Conservation (phyloP, 352 stramenopile species). For the Phytophthora hybrid region DNA sequence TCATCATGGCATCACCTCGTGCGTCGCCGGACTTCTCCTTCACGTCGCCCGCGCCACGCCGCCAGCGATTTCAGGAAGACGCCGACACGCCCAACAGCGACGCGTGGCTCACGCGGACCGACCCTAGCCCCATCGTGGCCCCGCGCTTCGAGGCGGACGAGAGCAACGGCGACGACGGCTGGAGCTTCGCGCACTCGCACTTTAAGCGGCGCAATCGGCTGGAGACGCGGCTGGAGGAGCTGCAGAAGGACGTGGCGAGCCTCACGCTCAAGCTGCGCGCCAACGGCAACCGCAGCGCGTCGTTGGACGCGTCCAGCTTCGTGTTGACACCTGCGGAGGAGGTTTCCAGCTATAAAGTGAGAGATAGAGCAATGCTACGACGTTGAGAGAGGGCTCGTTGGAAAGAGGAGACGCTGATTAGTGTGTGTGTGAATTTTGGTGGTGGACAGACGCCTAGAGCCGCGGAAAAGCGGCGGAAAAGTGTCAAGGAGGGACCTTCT, state of each 20-base stretch:
- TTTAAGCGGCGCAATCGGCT: constrained; percentile 65
- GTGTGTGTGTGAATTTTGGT: constrained; percentile 14
- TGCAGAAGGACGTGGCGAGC: constrained; percentile 78
- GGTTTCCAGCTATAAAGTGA: constrained; percentile 17
- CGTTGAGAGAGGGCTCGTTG: not conserved
- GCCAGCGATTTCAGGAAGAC: not conserved
- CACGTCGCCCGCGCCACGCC: constrained; percentile 33
- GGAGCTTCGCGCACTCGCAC: constrained; percentile 48
- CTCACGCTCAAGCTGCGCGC: constrained; percentile 73
- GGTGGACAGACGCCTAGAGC: constrained; percentile 15
- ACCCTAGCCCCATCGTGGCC: constrained; percentile 29
- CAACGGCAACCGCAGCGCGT: constrained; percentile 45
- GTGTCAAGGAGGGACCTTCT: constrained; percentile 35
- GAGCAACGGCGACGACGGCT: not conserved
- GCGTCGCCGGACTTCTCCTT: constrained; percentile 33
- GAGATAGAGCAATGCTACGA: not conserved
- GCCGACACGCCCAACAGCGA: constrained; percentile 12
- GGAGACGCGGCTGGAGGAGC: constrained; percentile 72
- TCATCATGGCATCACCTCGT: constrained; percentile 22
- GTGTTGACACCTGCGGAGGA: constrained; percentile 16
- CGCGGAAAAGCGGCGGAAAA: constrained; percentile 19
- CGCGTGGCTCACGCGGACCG: constrained; percentile 31
- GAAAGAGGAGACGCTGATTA: constrained; percentile 17
- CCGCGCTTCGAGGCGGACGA: constrained; percentile 23
- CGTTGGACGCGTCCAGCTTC: constrained; percentile 42